Percentiles rank a stretch among this genome's conserved stretches.
Evolutionary conservation across 2,329 filamentous ascomycete species (phyloP).

Genomic region (Fusarium tanahbumbuense): DNA sequence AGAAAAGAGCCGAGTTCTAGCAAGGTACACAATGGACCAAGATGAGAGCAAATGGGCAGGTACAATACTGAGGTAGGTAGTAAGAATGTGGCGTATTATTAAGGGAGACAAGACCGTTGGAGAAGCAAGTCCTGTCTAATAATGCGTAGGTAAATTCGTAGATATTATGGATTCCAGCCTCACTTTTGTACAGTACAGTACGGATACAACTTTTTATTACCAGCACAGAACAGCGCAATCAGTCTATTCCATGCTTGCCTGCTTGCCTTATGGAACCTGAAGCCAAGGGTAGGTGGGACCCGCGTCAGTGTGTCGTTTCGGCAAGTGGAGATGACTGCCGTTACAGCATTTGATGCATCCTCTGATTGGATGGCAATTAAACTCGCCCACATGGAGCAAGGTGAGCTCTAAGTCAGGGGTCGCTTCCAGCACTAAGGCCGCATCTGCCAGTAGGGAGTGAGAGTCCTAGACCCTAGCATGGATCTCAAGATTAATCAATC

Average conservation of each 20-base stretch:
- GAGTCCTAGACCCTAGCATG: constrained; percentile 1
- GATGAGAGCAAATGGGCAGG: background rate
- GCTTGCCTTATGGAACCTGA: background rate
- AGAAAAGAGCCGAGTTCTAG: constrained; percentile 4
- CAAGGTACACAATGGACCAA: background rate
- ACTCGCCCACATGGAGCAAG: constrained; percentile 5
- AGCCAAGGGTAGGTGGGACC: background rate
- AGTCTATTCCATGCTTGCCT: background rate
- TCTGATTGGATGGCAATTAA: constrained; percentile 24
- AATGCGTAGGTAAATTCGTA: background rate
- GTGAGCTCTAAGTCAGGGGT: constrained; percentile 16
- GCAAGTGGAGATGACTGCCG: constrained; percentile 31
- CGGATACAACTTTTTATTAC: background rate
- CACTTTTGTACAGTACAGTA: background rate
- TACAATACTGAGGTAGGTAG: background rate
- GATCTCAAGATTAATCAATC: background rate
- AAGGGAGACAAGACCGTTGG: constrained; percentile 13
- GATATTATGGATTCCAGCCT: background rate
- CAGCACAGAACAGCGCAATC: background rate
- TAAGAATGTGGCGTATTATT: constrained; percentile 11
- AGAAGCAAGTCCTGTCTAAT: background rate
- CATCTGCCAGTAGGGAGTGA: background rate
- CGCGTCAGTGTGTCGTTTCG: constrained; percentile 7
- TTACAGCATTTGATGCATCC: background rate
- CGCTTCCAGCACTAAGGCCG: constrained; percentile 13